Base-by-base conservation (phyloP, 2,329 filamentous ascomycete genomes). In the Aureobasidium subglaciale region DNA sequence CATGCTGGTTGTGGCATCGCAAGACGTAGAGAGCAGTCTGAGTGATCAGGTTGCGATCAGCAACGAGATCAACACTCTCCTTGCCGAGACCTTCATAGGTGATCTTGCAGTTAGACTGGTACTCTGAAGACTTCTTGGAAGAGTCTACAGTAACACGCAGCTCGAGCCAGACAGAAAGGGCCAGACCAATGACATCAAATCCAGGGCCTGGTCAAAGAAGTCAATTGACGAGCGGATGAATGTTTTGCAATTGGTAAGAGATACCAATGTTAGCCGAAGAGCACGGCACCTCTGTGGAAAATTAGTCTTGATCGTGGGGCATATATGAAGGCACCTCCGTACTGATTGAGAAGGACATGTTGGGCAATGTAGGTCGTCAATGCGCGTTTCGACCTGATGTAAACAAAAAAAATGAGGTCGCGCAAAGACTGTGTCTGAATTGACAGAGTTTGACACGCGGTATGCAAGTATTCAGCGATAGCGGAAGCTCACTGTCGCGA, bases 151-250 rank as follows among this genome's bases (percentile, higher is more conserved):
- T 89, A 70, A 97, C 87, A 61, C 85, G 81, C 56, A 97, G 78
- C 75, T 96, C 91, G 61, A 99, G 87, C 75, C 92, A 95, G 71
- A 96, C 85, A 62, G 90, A 95, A 63, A 99, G 80, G 8, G 92
- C 92, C 59, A 99, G 85, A 63, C 93, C 90, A 70, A 97, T 96
- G 65, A 96, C 92, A 77, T 99, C 92, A 78, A 97, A 99, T 58
- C 92, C 92, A 46, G 92, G 92, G 63, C 90, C 71, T 71, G 59
- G n/a, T 55, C 38, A 54, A n/a, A 54, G 18, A 41, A 54, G 50
- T 54, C 50, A 54, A 54, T 42, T 43, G 50, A 54, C 50, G 27
- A 54, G 50, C 38, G 34, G 32, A 30, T 18, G 16, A 22, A 10
- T 25, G 48, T 37, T 2, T 32, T 11, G 29, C 27, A 25, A 54